These are phyloP conservation scores for Penstemon barbatus DNA, from an alignment of 257 asterid species.

Conservation along the genomic window DNA sequence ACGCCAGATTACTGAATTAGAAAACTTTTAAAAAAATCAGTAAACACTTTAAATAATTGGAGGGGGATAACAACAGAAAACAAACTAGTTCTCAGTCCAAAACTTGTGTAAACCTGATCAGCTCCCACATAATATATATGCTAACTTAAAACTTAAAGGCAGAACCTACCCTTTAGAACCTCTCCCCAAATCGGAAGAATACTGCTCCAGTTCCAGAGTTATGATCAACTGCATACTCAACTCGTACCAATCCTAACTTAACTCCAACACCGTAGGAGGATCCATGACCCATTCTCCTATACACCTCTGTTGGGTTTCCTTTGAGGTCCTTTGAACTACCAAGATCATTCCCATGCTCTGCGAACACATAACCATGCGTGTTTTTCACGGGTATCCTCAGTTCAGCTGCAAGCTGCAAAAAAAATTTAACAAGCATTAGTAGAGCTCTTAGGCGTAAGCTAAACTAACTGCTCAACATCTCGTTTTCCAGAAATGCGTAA, in stretches of 20 bases:
- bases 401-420: slow-evolving; percentile 78
- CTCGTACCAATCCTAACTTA: slow-evolving; percentile 88
- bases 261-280: slow-evolving; percentile 91
- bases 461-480: no score
- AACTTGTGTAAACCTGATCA: slow-evolving; percentile 27
- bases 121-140: slow-evolving; percentile 18
- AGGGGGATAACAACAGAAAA: background rate
- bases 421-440: slow-evolving; percentile 25
- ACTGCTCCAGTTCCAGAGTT: slow-evolving; percentile 88
- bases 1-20: no score
- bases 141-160: background rate
- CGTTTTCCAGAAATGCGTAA: no score
- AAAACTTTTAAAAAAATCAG: no score
- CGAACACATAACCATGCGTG: slow-evolving; percentile 83
- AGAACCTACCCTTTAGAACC: slow-evolving; percentile 50
- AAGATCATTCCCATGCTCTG: slow-evolving; percentile 93
- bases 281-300: slow-evolving; percentile 88
- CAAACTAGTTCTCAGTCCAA: slow-evolving; percentile 19
- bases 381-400: slow-evolving; percentile 79
- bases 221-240: slow-evolving; percentile 89
- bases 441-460: background rate
- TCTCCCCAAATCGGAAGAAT: slow-evolving; percentile 95
- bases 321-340: slow-evolving; percentile 90
- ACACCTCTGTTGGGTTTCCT: slow-evolving; percentile 96
- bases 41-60: no score